Conservation (phyloP, 2,329 filamentous ascomycete genomes). For the Lachnum nothofagi region DNA sequence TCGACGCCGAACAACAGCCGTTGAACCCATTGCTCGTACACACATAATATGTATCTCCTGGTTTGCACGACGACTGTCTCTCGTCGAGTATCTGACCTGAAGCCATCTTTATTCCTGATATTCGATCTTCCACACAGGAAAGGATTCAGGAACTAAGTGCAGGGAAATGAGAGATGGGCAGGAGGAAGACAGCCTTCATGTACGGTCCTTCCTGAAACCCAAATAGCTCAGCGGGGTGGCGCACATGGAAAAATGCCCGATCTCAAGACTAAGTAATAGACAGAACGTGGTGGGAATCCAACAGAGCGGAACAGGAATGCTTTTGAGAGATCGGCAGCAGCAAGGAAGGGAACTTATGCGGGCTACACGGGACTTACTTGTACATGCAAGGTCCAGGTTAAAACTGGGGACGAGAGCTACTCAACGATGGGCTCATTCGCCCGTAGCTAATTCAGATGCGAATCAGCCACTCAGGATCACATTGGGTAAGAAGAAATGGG, state of each 20-base stretch:
- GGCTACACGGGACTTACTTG: background rate
- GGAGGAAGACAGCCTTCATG: background rate
- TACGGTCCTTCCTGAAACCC: constrained; percentile 4
- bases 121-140: background rate
- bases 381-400: background rate
- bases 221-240: background rate
- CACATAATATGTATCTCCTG: constrained; percentile 34
- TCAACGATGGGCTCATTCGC: background rate
- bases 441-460: background rate
- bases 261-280: background rate
- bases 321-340: background rate
- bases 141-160: background rate
- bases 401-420: background rate
- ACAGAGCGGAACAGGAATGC: constrained; percentile 2
- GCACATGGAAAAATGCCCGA: background rate
- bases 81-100: background rate
- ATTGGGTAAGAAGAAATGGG: background rate
- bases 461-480: constrained; percentile 5
- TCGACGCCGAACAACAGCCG: constrained; percentile 42
- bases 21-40: constrained; percentile 37
- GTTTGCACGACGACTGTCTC: background rate
- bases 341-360: background rate
- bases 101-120: constrained; percentile 3
- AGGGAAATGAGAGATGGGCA: background rate
- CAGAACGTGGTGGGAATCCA: constrained; percentile 13